Conservation (phyloP, 2,329 filamentous ascomycete genomes). For the Trichoderma arundinaceum region DNA sequence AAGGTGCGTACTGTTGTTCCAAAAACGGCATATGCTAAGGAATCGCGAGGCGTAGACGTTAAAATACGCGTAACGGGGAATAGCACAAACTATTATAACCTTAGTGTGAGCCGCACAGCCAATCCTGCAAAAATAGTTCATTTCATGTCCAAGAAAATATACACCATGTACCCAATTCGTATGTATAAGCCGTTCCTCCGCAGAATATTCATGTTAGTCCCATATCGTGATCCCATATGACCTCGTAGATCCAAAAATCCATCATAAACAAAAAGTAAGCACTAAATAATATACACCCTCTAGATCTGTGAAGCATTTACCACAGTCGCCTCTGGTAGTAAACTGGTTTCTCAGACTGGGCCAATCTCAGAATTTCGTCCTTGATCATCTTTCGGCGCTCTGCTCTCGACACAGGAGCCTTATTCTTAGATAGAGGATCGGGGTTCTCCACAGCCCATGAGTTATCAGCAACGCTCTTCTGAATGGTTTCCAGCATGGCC, state of each 20-base stretch:
- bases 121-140: background rate
- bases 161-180: conserved; percentile 1
- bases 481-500: conserved; percentile 43
- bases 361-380: conserved; percentile 58
- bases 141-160: background rate
- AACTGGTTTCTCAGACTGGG: conserved; percentile 52
- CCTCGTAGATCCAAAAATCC: background rate
- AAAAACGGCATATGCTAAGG: no score
- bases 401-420: conserved; percentile 57
- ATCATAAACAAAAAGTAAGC: background rate
- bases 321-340: conserved; percentile 63
- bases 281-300: background rate
- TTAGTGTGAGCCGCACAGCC: no score
- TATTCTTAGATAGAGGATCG: conserved; percentile 46
- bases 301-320: conserved; percentile 39
- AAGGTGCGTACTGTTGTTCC: no score
- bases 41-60: no score
- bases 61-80: no score
- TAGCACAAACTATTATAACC: no score
- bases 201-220: background rate
- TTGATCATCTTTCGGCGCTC: conserved; percentile 64
- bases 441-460: conserved; percentile 45
- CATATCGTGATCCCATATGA: background rate
- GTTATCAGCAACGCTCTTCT: conserved; percentile 43
- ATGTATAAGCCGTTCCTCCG: conserved; percentile 1